Base-by-base conservation (phyloP, 2,329 filamentous ascomycete genomes). In the Camillea tinctor region DNA sequence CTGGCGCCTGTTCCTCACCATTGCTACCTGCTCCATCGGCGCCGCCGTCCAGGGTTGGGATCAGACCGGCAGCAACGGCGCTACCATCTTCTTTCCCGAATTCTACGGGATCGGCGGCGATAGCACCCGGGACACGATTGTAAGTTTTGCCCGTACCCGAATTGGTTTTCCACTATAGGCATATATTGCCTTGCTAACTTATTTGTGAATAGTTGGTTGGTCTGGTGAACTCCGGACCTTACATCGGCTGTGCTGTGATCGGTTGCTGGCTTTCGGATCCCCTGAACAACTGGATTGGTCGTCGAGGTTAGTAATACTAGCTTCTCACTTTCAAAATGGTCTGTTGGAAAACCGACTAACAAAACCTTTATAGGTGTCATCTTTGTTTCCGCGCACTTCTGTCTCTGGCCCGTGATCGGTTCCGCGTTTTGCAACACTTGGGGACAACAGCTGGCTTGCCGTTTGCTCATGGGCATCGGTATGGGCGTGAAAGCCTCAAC, bases 401-500 rank as follows among this genome's bases (percentile, higher is more conserved):
- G 88, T 69, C 77, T 91, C 26, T 81, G 89, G 71, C 81, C 89
- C 1, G 86, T 89, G 1, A 85, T 93, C 63, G 89, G 87, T n/a
- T 86, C 84, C 56, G 89, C 84, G 0, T 89, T 92, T 64, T 85
- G 87, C 57, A 84, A 89, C 62, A 87, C 82, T 0, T 94, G 90
- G 90, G 81, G 79, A 71, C 84, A 91, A 68, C 84, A 93, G 65
- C 82, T 95, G 60, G 80, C 85, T 50, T 88, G 86, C 54, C 86
- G 92, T 50, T 83, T 94, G 62, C 80, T 90, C 13, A 82, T 94
- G 61, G 92, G 92, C 9, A 84, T 95, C 52, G 90, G 89, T 1
- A 92, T 93, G 78, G 90, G 90, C 24, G 82, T 88, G 17, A 93
- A 93, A 71, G 86, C 87, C 20, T 85, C 86, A 0, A 88, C 85